Conservation (phyloP, 805 yeast genomes). For the Wickerhamomyces tratensis region DNA sequence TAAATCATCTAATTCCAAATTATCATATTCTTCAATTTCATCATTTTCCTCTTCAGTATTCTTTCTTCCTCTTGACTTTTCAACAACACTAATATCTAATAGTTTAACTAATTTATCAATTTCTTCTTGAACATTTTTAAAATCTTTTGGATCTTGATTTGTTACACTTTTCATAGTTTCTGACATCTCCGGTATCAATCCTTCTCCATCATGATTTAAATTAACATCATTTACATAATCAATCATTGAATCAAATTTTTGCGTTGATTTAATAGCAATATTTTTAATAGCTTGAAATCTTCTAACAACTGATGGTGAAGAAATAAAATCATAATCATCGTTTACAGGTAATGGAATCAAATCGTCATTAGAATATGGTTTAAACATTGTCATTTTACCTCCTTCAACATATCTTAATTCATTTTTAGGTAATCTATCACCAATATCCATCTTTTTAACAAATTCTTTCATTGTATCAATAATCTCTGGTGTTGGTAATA, state of each 20-base stretch:
- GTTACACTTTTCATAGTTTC: slow-evolving; percentile 11
- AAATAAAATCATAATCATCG: slow-evolving; percentile 14
- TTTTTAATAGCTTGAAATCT: slow-evolving; percentile 8
- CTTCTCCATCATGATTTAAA: slow-evolving; percentile 7
- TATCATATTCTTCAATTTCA: slow-evolving; percentile 2
- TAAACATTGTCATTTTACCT: slow-evolving; percentile 9
- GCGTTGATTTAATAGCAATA: slow-evolving; percentile 4
- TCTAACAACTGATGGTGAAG: slow-evolving; percentile 17
- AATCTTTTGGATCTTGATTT: slow-evolving; percentile 7
- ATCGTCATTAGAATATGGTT: slow-evolving; percentile 6
- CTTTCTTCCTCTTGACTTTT: background rate
- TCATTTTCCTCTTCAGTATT: slow-evolving; percentile 1
- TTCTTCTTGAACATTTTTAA: slow-evolving; percentile 5
- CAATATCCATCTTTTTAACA: slow-evolving; percentile 34
- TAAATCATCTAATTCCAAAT: background rate
- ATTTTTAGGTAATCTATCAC: slow-evolving; percentile 13
- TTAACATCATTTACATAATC: background rate
- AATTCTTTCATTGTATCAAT: slow-evolving; percentile 31
- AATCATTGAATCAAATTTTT: background rate
- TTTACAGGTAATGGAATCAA: slow-evolving; percentile 7
- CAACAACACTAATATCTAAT: slow-evolving; percentile 11
- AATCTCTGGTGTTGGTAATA: slow-evolving; percentile 29
- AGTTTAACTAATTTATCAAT: slow-evolving; percentile 5
- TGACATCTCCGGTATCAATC: slow-evolving; percentile 20
- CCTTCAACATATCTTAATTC: slow-evolving; percentile 15